Evolutionary conservation across 352 stramenopile genomes (phyloP).

Genomic region (Globisporangium okanoganense): DNA sequence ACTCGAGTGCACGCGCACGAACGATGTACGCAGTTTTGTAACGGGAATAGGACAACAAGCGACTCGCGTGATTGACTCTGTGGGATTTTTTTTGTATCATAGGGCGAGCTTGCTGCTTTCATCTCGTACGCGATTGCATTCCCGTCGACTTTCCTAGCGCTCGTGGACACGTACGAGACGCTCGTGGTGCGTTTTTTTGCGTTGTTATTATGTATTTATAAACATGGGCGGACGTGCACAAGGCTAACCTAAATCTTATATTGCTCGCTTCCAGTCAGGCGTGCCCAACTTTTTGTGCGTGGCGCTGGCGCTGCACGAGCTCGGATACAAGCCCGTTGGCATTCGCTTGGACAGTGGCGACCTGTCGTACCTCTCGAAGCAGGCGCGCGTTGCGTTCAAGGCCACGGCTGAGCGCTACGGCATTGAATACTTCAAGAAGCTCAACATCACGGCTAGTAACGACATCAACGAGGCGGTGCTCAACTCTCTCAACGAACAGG

Average conservation of each 20-base stretch:
- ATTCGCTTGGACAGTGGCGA: constrained; percentile 98
- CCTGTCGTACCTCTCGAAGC: constrained; percentile 93
- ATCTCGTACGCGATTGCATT: constrained; percentile 97
- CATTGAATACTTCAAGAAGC: constrained; percentile 75
- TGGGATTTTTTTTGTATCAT: constrained; percentile 19
- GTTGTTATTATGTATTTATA: not conserved
- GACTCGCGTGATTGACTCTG: not conserved
- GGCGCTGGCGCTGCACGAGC: constrained; percentile 91
- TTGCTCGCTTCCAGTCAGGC: constrained; percentile 61
- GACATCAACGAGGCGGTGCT: constrained; percentile 99
- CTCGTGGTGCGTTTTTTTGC: constrained; percentile 58
- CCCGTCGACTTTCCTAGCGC: constrained; percentile 94
- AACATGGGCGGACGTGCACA: not conserved
- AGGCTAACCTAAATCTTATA: not conserved
- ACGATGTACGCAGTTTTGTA: constrained; percentile 52
- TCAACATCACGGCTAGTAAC: constrained; percentile 97
- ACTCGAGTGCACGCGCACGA: constrained; percentile 67
- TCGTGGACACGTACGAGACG: constrained; percentile 99
- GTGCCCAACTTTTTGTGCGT: constrained; percentile 97
- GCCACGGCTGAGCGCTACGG: constrained; percentile 44
- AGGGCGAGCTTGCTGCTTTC: constrained; percentile 98
- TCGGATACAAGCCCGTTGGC: constrained; percentile 89
- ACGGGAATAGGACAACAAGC: no score
- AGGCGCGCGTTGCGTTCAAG: constrained; percentile 70
- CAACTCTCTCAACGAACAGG: constrained; percentile 92